Percentiles rank a stretch among this genome's conserved stretches.
These are phyloP conservation scores for Pisolithus marmoratus DNA, from an alignment of 768 basidiomycete genomes.

Conservation along the genomic window DNA sequence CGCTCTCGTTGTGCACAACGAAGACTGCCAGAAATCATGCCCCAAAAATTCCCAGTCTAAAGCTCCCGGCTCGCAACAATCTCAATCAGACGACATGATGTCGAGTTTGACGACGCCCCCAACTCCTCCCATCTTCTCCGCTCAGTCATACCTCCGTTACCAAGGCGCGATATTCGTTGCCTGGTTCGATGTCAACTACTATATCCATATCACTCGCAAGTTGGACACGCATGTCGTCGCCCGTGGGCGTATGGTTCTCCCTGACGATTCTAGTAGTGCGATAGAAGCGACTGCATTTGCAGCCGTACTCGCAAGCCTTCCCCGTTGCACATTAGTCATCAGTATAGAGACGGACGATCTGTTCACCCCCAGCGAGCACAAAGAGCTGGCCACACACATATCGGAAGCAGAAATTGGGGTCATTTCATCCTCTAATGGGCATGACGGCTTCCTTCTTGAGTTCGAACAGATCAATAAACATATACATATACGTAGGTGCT, in stretches of 20 bases:
- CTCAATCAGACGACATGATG: slow-evolving; percentile 9
- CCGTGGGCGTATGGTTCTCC: slow-evolving; percentile 43
- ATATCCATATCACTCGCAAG: slow-evolving; percentile 74
- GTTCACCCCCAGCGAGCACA: slow-evolving; percentile 89
- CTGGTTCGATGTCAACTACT: slow-evolving; percentile 98
- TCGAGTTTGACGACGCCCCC: background rate
- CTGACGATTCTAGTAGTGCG: background rate
- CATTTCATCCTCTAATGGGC: slow-evolving; percentile 83
- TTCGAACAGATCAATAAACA: slow-evolving; percentile 94
- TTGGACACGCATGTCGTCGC: slow-evolving; percentile 92
- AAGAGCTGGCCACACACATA: slow-evolving; percentile 73
- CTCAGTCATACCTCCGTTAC: slow-evolving; percentile 94
- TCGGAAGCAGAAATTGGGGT: slow-evolving; percentile 76
- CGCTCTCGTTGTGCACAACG: slow-evolving; percentile 76
- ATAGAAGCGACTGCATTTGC: slow-evolving; percentile 37
- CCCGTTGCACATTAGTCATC: slow-evolving; percentile 75
- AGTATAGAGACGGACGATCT: slow-evolving; percentile 91
- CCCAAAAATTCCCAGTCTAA: slow-evolving; percentile 27
- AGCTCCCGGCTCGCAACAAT: slow-evolving; percentile 12
- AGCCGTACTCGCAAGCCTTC: slow-evolving; percentile 60
- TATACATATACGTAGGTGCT: slow-evolving; percentile 62
- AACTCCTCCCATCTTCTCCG: slow-evolving; percentile 59
- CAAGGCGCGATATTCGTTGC: slow-evolving; percentile 96
- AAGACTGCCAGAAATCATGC: slow-evolving; percentile 58
- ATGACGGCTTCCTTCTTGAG: slow-evolving; percentile 97